Base-by-base conservation (phyloP, 1,284 basidiomycete genomes). In the Agroathelia rolfsii region DNA sequence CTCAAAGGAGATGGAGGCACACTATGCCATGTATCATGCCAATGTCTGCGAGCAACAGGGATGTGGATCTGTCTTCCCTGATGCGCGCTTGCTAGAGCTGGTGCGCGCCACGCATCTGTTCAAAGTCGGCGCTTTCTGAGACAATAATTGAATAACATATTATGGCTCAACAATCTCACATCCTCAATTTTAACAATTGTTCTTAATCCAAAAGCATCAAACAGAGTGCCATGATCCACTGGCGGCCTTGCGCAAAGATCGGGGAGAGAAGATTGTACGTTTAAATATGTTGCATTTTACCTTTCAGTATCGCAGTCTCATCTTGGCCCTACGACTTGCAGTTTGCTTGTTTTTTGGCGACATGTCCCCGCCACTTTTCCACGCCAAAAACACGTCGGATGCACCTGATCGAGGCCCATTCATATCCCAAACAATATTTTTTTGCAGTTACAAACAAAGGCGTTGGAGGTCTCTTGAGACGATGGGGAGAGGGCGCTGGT, bases 401-500 rank as follows among this genome's bases (percentile, higher is more conserved):
- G 28, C 89, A 93, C 58, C 67, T 93, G 28, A 85, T 93, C 33
- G 67, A 79, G 47, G 72, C 66, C n/a, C 89, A 94, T 48, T 68
- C 66, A 26, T 94, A 82, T 48, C 89, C 89, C 1, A 79, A 81
- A 51, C 71, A 88, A 45, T 93, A 79, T 55, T 92, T 86, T 55
- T 93, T 92, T 52, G 72, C 77, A 14, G 78, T 93, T 25, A 88
- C 84, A 6, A 87, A 89, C 53, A 87, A 85, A 52, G 88, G 88
- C 14, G 73, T 92, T 6, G 83, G 82, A 6, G 80, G 76, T 1
- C 56, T 86, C 13, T 50, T 86, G 38, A 69, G 70, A 49, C 70
- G 60, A 46, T 86, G 81, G 80, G 83, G 83, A 7, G 80, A 82
- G 41, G 83, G 82, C 7, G 83, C 71, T 6, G 85, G 80, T 47